Base-by-base conservation (phyloP, 306 rosid genomes). In the Senna tora region DNA sequence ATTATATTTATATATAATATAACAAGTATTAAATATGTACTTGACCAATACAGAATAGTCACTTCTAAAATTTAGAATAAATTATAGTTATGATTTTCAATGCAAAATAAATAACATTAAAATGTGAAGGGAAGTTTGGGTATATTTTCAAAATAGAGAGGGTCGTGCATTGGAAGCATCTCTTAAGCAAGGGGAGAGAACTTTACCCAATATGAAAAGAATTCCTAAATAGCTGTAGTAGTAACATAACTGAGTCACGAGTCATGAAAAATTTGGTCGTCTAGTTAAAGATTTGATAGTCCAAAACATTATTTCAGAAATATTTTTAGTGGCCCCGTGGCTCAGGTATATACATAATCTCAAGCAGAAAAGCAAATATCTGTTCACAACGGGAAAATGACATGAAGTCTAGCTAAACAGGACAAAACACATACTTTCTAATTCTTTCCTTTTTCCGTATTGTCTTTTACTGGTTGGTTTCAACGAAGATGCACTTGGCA, bases 391-490 rank as follows among this genome's bases (percentile, higher is more conserved):
- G 34, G 36, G 62, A 81, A 32, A 30, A 63, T 9, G 43, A 49
- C 50, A 76, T 60, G 22, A 36, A 71, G 51, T 69, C 9, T 33
- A 51, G 60, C 30, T 25, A 57, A 71, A 67, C 52, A 20, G 41
- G 71, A 84, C 55, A 57, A 67, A 67, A 74, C 46, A 89, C 98
- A 2, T 88, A 94, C 97, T 77, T 66, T 91, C 92, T 33, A 72
- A 69, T 34, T 86, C 89, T 81, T 86, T 94, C 80, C 97, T 77
- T 77, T 91, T 94, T 53, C 91, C 91, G 6, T 84, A 77, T 67
- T 80, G 89, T 67, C 87, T 84, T 36, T 75, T 87, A 78, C 83
- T 75, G 2, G 80, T 52, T 58, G 79, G 86, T 79, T 89, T 90
- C 59, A 71, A 75, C 64, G 92, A 84, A 25, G 91, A 76, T n/a